Base-by-base conservation (phyloP, 2,329 filamentous ascomycete genomes). In the Fusarium ambrosium region DNA sequence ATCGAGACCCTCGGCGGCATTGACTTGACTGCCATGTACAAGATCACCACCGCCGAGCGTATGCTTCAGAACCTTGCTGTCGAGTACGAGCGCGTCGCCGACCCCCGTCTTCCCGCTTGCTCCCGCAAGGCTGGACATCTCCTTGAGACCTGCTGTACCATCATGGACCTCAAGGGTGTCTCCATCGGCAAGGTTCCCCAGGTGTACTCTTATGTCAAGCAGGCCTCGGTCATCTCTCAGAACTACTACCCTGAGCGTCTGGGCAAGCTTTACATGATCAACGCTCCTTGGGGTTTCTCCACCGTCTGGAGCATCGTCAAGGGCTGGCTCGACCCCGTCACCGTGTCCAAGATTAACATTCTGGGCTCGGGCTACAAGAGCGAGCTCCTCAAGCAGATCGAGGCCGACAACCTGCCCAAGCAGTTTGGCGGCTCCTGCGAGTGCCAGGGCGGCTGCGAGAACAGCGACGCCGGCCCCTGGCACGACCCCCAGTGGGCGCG, bases 191-290 rank as follows among this genome's bases (percentile, higher is more conserved):
- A 93, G 85, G 92, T 94, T 51, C 89, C 91, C 72, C 93, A 93
- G 71, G 96, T 98, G 68, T 98, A 97, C 87, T 89, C 91, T 64
- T 98, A 98, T 87, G 90, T 99, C 78, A 91, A 91, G 80, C 90
- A 93, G 82, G 95, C 95, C 55, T 97, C 95, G 37, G 92, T 87
- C 83, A 94, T 99, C 86, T 97, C 94, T 75, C 97, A 98, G 86
- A 98, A 98, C 90, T 97, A 98, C 91, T 99, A 99, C 87, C 97
- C 97, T 9, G 97, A 99, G 89, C 94, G 97, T 69, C 89, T 99
- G 69, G 97, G 97, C 81, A 95, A 95, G 86, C 89, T 99, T 82
- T 99, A 98, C 89, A 87, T 99, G 79, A 98, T 99, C 91, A 99
- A 99, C 86, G 94, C 96, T 4, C 95, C 95, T 22, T 98, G 95